phyloP scores from a whole-genome alignment of 331 rosid species.

The Rosa hybrid region DNA sequence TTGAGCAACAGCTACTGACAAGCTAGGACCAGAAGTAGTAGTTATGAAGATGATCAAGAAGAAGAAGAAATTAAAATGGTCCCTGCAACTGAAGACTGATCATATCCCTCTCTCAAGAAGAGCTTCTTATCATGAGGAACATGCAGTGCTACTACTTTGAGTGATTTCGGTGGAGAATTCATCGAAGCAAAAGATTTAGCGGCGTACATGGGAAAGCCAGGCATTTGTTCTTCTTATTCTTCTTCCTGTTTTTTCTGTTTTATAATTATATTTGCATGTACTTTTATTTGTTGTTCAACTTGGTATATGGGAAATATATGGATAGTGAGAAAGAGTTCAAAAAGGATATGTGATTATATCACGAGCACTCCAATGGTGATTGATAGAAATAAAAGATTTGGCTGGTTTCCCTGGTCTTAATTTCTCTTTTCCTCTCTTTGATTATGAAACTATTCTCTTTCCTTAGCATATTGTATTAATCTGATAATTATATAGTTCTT shows the following conservation, averaged over 20 bases:
- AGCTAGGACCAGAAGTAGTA: background rate
- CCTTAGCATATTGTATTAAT: background rate
- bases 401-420: slow-evolving; percentile 47
- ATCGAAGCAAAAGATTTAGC: slow-evolving; percentile 24
- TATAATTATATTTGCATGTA: background rate
- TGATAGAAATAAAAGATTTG: slow-evolving; percentile 45
- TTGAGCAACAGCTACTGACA: slow-evolving; percentile 6
- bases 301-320: slow-evolving; percentile 4
- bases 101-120: slow-evolving; percentile 15
- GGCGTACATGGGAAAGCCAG: slow-evolving; percentile 99
- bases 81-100: background rate
- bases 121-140: slow-evolving; percentile 16
- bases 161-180: slow-evolving; percentile 49
- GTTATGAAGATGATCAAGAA: slow-evolving; percentile 43
- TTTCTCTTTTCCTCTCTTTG: slow-evolving; percentile 7
- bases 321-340: slow-evolving; percentile 23
- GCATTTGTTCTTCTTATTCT: slow-evolving; percentile 57
- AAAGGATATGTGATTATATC: slow-evolving; percentile 31
- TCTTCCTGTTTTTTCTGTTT: background rate
- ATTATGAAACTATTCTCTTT: background rate
- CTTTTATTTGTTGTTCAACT: slow-evolving; percentile 7
- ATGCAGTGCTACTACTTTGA: slow-evolving; percentile 33
- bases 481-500: background rate
- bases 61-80: slow-evolving; percentile 13
- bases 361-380: slow-evolving; percentile 25